Percentiles rank a stretch among this genome's conserved stretches.
These are phyloP conservation scores for Solanum hybrid DNA, from an alignment of 305 asterid genomes.

Conservation along the genomic window DNA sequence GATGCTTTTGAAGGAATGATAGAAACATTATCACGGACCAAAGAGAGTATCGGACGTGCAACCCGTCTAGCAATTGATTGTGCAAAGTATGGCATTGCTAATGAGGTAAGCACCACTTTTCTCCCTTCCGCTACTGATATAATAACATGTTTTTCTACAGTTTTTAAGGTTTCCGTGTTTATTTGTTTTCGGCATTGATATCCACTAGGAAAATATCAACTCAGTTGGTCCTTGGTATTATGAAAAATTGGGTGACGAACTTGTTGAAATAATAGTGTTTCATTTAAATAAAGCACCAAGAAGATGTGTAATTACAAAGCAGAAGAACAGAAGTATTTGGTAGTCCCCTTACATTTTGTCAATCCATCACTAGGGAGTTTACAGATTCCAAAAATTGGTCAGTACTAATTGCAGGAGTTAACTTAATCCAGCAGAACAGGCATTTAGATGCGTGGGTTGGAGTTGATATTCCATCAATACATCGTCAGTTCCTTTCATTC, in stretches of 20 bases:
- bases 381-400: background rate
- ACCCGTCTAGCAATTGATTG: constrained; percentile 96
- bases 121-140: background rate
- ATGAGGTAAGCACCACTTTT: constrained; percentile 46
- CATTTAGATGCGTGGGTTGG: background rate
- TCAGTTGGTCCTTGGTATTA: background rate
- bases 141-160: background rate
- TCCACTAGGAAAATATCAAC: background rate
- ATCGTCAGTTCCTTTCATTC: background rate
- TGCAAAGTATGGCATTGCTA: constrained; percentile 80
- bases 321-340: background rate
- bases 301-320: background rate
- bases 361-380: background rate
- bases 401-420: background rate
- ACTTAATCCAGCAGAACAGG: background rate
- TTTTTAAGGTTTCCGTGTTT: background rate
- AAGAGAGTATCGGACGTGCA: constrained; percentile 95
- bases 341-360: background rate
- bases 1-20: constrained; percentile 98
- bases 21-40: constrained; percentile 93
- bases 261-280: background rate
- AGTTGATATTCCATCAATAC: background rate
- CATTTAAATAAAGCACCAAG: background rate
- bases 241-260: background rate
- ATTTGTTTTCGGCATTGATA: background rate